Base-by-base conservation (phyloP, 768 basidiomycete species). In the Phlegmacium glaucopus region DNA sequence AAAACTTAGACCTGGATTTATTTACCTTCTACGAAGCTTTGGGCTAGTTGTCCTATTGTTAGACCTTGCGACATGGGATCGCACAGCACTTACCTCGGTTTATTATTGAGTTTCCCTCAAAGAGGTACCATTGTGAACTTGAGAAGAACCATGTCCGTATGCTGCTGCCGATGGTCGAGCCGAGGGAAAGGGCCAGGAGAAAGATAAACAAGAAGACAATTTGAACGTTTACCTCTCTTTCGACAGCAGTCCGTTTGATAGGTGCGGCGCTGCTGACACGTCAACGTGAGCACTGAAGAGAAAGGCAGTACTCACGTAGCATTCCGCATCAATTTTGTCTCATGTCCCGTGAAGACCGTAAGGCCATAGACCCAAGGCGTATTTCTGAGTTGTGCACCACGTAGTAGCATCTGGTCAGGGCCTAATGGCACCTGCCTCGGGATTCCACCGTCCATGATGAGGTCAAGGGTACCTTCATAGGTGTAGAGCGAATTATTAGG, bases 401-500 rank as follows among this genome's bases (percentile, higher is more conserved):
- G 83, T 34, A 99, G 72, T 9, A 98, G 76, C 59, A 98, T 75
- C 65, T 99, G 96, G 61, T 96, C 94, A 1, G 96, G 95, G 4
- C 94, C 94, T 12, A 98, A 69, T 1, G 96, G 93, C 5, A 97
- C 77, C 60, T 93, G 88, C 65, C 85, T 80, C 38, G 90, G 79
- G 54, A 82, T 59, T 48, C 83, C 78, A 52, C 72, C 63, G 53
- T 72, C 64, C 2, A 79, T 76, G 6, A 79, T 63, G 40, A 90
- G 72, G 45, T 87, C 86, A 41, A 92, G 59, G 8, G 87, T 81
- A 51, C 87, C 82, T 75, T 97, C 94, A 58, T 87, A 99, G 0
- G 96, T 98, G 67, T 99, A 98, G 3, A 99, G 71, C 0, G 93
- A 95, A 58, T 94, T 96, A 66, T 99, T 99, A 6, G 96, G 96